Evolutionary conservation across 2,329 filamentous ascomycete genomes (phyloP), one percentile per base, ranked within the genome.

Genomic region (Penicillium verrucosum): DNA sequence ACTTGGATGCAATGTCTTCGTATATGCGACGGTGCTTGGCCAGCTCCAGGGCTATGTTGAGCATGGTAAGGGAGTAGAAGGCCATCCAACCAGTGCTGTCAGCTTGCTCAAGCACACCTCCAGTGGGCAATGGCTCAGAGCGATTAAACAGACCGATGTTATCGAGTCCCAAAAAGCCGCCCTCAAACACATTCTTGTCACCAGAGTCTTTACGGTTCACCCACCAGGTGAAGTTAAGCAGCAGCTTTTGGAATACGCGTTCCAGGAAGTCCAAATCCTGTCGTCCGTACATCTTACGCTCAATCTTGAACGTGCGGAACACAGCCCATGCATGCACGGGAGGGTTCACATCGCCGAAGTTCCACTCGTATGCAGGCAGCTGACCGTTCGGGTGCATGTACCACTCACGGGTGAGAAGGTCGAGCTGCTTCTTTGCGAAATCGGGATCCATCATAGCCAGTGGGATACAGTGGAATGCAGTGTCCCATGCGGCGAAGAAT

Each of bases 61-160:
- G 82, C 93, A 97, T 97, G 77, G 87, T 92, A 60, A 97, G 78
- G 69, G 89, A 96, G 79, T 96, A 97, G 75, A 97, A 97, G 10
- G 90, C 93, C 93, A 97, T 97, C 93, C 93, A 97, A 32, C 93
- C 93, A 10, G 93, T 97, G 72, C 92, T 96, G 80, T 97, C 93
- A 18, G 94, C 94, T 77, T 97, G 93, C 75, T 97, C 93, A 9
- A 97, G 84, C 2, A 92, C 88, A 75, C 94, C 93, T 32, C 93
- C 93, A 0, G 94, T 97, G 0, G 93, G 93, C 38, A 97, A 78
- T 27, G 94, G 92, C 73, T 97, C 93, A 0, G 93, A 97, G 44
- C 93, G 89, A 76, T 97, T 97, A 83, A 97, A 97, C 36, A 97
- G 78, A 52, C 94, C 94, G 73, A 97, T 97, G 72, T 97, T 97